These are phyloP conservation scores for Colletotrichum cuscutae DNA, from an alignment of 2,329 filamentous ascomycete species.

Conservation along the genomic window DNA sequence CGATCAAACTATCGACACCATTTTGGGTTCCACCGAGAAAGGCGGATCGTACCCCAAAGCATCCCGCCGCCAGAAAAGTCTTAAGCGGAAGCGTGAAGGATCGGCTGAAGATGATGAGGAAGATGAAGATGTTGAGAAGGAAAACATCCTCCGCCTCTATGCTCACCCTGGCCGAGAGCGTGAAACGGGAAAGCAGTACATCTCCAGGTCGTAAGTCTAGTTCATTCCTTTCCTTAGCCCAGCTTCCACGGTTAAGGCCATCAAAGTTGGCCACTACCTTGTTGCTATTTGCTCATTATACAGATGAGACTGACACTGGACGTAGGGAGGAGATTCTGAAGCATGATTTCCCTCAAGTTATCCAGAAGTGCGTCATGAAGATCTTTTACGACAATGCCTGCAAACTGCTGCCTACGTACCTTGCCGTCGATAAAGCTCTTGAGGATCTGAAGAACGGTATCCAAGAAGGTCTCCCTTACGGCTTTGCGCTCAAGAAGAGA, in stretches of 20 bases:
- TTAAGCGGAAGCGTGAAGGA: slow-evolving; percentile 55
- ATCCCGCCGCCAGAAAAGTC: slow-evolving; percentile 30
- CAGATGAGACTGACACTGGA: neutral
- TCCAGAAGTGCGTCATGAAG: slow-evolving; percentile 39
- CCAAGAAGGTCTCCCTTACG: slow-evolving; percentile 32
- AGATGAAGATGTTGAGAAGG: slow-evolving; percentile 20
- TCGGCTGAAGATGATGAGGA: slow-evolving; percentile 35
- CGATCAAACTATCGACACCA: slow-evolving; percentile 46
- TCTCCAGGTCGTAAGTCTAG: slow-evolving; percentile 20
- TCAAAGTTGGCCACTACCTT: neutral
- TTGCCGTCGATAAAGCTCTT: slow-evolving; percentile 42
- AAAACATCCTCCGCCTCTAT: neutral
- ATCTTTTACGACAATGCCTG: slow-evolving; percentile 39
- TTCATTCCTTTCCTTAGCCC: neutral
- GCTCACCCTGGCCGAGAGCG: neutral
- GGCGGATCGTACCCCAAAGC: slow-evolving; percentile 50
- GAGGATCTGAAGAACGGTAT: neutral
- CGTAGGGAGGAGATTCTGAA: slow-evolving; percentile 41
- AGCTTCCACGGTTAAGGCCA: neutral
- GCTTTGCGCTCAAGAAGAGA: slow-evolving; percentile 43
- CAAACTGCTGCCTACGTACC: slow-evolving; percentile 48
- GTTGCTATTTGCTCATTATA: neutral
- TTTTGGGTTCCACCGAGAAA: slow-evolving; percentile 53
- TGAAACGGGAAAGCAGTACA: neutral
- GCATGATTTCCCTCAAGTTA: slow-evolving; percentile 47